These are phyloP conservation scores for Trichoderma sp. DNA, from an alignment of 2,329 filamentous ascomycete genomes.

Conservation along the genomic window DNA sequence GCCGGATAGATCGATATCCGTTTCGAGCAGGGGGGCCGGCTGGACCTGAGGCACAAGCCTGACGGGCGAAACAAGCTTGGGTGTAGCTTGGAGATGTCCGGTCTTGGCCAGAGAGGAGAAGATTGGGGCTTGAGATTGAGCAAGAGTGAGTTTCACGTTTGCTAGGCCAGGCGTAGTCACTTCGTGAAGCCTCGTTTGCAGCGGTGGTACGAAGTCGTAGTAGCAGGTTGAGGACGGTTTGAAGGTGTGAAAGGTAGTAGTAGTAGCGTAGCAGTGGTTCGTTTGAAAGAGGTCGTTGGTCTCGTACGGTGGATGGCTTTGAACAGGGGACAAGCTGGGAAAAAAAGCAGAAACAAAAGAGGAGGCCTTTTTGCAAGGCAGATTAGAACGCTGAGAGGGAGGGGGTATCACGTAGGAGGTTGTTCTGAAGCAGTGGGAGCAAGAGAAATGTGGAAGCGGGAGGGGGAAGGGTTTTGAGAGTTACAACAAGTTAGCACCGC, in stretches of 20 bases:
- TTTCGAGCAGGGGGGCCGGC: slow-evolving; percentile 11
- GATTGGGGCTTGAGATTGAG: not conserved
- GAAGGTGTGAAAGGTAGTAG: too few species aligned
- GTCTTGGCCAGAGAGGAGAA: too few species aligned
- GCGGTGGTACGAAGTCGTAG: not conserved
- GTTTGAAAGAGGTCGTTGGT: slow-evolving; percentile 3
- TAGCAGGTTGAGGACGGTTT: too few species aligned
- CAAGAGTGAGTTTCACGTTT: slow-evolving; percentile 10
- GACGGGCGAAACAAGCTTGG: slow-evolving; percentile 10
- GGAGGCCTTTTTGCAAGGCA: not conserved
- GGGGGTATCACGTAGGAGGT: slow-evolving; percentile 22
- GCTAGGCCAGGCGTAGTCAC: not conserved
- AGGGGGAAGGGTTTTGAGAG: not conserved
- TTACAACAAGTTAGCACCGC: not conserved
- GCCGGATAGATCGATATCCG: slow-evolving; percentile 28
- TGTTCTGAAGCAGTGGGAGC: slow-evolving; percentile 24
- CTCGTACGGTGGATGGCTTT: slow-evolving; percentile 1
- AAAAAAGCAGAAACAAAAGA: slow-evolving; percentile 6
- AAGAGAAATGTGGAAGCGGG: slow-evolving; percentile 24
- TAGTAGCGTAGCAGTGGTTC: too few species aligned
- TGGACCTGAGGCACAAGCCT: slow-evolving; percentile 24
- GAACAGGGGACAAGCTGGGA: not conserved
- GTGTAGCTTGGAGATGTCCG: not conserved
- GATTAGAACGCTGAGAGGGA: slow-evolving; percentile 2
- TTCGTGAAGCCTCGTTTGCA: slow-evolving; percentile 5